Percentiles rank a stretch among this genome's conserved stretches.
Evolutionary conservation across 176 grass and related monocot species (phyloP).

Genomic region (Cocos nucifera): DNA sequence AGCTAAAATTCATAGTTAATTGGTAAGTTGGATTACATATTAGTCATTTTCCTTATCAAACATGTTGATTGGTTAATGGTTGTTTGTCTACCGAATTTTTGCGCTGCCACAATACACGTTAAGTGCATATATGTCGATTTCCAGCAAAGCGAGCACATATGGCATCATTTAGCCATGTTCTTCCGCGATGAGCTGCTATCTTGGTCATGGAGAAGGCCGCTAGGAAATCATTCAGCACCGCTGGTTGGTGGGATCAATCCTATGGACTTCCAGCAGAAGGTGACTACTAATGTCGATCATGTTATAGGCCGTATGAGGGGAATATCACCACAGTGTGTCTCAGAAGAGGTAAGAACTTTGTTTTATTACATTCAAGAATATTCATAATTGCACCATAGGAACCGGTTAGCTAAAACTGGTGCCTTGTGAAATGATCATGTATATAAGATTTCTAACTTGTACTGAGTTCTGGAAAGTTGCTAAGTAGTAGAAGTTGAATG

Average conservation of each 20-base stretch:
- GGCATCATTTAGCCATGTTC: conserved; percentile 99
- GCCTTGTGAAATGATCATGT: too few relatives aligned
- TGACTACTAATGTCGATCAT: conserved; percentile 79
- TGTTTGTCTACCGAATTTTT: conserved; percentile 2
- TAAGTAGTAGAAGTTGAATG: too few relatives aligned
- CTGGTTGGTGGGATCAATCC: conserved; percentile 61
- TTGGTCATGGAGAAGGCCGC: conserved; percentile 97
- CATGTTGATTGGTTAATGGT: too few relatives aligned
- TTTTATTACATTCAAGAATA: not conserved
- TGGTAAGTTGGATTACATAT: too few relatives aligned
- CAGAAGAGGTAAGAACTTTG: conserved; percentile 61
- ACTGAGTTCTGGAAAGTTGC: too few relatives aligned
- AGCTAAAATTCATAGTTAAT: too few relatives aligned
- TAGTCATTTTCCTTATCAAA: too few relatives aligned
- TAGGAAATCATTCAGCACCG: conserved; percentile 68
- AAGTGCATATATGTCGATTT: conserved; percentile 6
- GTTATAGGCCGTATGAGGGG: conserved; percentile 72
- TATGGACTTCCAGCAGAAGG: conserved; percentile 89
- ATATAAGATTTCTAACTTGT: too few relatives aligned
- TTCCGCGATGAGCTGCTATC: conserved; percentile 95
- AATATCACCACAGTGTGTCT: conserved; percentile 80
- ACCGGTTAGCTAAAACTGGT: too few relatives aligned
- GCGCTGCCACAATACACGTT: conserved; percentile 6
- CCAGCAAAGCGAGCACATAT: conserved; percentile 97
- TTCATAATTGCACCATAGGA: too few relatives aligned